Conservation (phyloP, 2,329 filamentous ascomycete species). For the Chalaropsis ovoidea region DNA sequence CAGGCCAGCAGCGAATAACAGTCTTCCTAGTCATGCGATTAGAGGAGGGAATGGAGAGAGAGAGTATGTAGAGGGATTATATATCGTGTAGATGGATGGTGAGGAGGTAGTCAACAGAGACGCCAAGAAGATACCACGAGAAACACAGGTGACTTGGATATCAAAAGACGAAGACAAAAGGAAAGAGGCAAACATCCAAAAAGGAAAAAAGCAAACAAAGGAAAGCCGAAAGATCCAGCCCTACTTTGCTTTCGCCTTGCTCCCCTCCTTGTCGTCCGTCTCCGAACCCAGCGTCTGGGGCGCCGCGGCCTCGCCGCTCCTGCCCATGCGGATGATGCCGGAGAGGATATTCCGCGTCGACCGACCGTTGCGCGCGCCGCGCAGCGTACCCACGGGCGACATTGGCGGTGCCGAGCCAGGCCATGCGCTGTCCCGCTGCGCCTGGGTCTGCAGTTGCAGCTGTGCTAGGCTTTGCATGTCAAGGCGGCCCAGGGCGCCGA, state of each 20-base stretch:
- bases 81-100: background rate
- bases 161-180: background rate
- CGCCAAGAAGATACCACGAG: background rate
- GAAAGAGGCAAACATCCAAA: background rate
- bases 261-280: background rate
- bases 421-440: background rate
- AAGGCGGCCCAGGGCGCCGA: conserved; percentile 25
- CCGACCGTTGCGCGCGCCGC: conserved; percentile 32
- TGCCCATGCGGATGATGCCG: conserved; percentile 39
- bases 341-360: conserved; percentile 37
- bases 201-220: conserved; percentile 18
- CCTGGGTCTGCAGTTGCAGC: conserved; percentile 20
- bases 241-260: background rate
- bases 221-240: background rate
- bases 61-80: background rate
- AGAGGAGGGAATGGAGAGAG: background rate
- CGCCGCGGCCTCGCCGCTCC: conserved; percentile 32
- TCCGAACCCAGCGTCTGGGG: background rate
- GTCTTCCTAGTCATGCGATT: too few relatives aligned
- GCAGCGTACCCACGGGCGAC: conserved; percentile 29
- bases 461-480: conserved; percentile 22
- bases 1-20: too few relatives aligned
- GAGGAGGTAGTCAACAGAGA: too few relatives aligned
- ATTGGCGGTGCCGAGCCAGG: conserved; percentile 8
- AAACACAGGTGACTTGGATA: background rate